Evolutionary conservation across 148 eudicot genomes (phyloP), one percentile per base, ranked within the genome.

Genomic region (Rhododendron williamsianum): DNA sequence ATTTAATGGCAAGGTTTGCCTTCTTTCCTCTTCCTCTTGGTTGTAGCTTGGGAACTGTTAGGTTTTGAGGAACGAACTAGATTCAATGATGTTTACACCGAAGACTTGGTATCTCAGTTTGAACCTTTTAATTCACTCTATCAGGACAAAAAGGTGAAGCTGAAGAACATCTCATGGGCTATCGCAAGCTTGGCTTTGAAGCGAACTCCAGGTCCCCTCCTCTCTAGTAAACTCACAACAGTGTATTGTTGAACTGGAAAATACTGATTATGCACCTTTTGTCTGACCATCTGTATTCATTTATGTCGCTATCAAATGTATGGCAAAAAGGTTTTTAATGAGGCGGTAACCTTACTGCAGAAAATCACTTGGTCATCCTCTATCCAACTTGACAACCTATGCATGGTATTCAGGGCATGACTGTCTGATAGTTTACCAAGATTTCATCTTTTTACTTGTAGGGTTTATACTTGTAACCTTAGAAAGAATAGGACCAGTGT

Each of bases 101-200:
- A 71, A 79, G 85, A 67, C 36, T 27, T 54, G 13, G 27, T 19
- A 25, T 72, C 41, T 51, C 27, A 27, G 35, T 43, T 82, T 83
- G 49, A 82, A 58, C 73, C 36, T 83, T 12, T 76, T 58, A 12
- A 54, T 86, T 73, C 78, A 33, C 79, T 87, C 80, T 86, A 3
- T 82, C 93, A 97, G 99, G 89, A 82, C 83, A 91, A 74, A 58
- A 93, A 90, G 72, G 88, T 90, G 86, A 92, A 94, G 88, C 90
- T 93, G 89, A 93, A 93, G 90, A 94, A 93, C 84, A 90, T 90
- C 51, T 87, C 95, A 73, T 93, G 92, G 97, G 97, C 98, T 80
- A 88, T 90, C 56, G 93, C 95, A 60, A 72, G 97, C 85, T 87
- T 93, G 86, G 60, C 92, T 80, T 43, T 89, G 84, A 92, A 87